Base-by-base conservation (phyloP, 257 asterid species). In the Datura wrightii region DNA sequence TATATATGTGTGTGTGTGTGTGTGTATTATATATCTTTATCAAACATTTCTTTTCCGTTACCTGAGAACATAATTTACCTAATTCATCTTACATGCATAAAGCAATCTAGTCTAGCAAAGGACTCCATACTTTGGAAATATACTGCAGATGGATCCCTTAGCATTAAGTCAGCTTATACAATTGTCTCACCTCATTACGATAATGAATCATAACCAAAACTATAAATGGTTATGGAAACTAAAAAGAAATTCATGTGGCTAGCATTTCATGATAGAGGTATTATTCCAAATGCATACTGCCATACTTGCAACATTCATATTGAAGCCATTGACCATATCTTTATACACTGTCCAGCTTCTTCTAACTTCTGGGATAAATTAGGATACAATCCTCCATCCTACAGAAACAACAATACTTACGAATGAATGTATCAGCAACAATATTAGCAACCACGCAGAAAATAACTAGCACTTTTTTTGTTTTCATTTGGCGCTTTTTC, bases 281-380 rank as follows among this genome's bases (percentile, higher is more conserved):
- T 39, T 39, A 39, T 4, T 39, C 42, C 42, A 39, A 39, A 39
- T 39, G 42, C 31, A 24, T 24, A 24, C 31, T 24, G 31, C 31
- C 31, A 24, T 24, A 39, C 42, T 39, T 39, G 42, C 4, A 39
- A 3, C 55, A 70, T 16, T 18, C 79, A 42, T 70, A 70, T 48
- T 42, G 37, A 70, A 70, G 42, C 36, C 16, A 71, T 71, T 41
- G 7, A 42, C 16, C 79, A 9, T 42, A 5, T 71, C 19, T 71
- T 71, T 71, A 71, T 5, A 71, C 79, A 71, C 39, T 71, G 18
- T 71, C 18, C 31, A 71, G 18, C 55, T 42, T 56, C 39, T n/a
- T 71, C 79, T 71, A 71, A 44, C 39, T 42, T 71, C 18, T 42
- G 55, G 66, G 15, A 60, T 60, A 37, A 60, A 60, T 19, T 19